Percentiles rank a stretch among this genome's conserved stretches.
Conservation (phyloP, 2,329 filamentous ascomycete species). For the Boeremia lycopersici region DNA sequence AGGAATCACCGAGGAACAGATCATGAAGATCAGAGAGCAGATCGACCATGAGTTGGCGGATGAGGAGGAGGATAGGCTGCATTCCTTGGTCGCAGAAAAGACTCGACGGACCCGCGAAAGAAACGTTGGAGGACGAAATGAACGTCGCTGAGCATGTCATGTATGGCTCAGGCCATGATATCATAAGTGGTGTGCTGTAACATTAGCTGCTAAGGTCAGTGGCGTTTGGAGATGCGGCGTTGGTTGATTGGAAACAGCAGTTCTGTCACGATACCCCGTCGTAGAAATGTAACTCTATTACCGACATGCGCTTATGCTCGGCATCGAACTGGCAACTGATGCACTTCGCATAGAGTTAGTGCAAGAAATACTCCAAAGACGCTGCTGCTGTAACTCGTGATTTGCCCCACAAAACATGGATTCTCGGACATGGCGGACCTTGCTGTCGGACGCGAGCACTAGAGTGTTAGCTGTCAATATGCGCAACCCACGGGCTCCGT, state of each 20-base stretch:
- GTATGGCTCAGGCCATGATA: neutral
- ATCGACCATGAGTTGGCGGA: constrained; percentile 72
- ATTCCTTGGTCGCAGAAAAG: constrained; percentile 59
- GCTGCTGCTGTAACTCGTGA: neutral
- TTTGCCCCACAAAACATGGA: constrained; percentile 12
- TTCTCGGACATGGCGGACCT: constrained; percentile 3
- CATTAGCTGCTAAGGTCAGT: neutral
- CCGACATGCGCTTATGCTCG: neutral
- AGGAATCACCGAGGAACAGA: constrained; percentile 73
- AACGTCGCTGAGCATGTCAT: constrained; percentile 34
- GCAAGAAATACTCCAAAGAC: too few relatives aligned
- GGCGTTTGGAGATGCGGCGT: constrained; percentile 7
- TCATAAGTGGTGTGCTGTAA: neutral
- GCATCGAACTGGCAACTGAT: neutral
- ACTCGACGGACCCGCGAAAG: constrained; percentile 51
- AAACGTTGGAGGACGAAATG: constrained; percentile 53
- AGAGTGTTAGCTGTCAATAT: neutral
- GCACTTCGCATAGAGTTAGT: too few relatives aligned
- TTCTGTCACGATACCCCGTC: constrained; percentile 10
- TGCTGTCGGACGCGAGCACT: neutral
- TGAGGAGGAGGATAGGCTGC: constrained; percentile 64
- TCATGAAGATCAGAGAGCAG: constrained; percentile 64
- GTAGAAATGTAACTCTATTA: neutral
- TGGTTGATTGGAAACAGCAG: neutral
- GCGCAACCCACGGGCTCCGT: constrained; percentile 1